These are phyloP conservation scores for Porcisia hertigi DNA, from an alignment of 208 protist species.

Conservation along the genomic window DNA sequence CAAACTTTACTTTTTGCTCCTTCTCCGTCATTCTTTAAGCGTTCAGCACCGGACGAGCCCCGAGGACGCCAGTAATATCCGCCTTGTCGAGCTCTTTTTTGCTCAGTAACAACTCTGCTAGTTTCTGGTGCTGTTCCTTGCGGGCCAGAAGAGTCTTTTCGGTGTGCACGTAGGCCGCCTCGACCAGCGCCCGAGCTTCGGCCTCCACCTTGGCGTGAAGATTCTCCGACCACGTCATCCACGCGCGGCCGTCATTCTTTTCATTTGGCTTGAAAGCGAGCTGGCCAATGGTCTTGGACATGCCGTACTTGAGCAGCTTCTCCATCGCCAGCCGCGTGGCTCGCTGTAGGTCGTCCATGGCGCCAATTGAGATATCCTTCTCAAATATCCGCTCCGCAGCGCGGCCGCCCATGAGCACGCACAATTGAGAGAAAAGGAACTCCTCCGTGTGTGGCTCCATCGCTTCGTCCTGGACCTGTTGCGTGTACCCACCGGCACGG, in stretches of 20 bases:
- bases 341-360: conserved; percentile 92
- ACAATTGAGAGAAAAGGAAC: conserved; percentile 89
- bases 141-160: conserved; percentile 70
- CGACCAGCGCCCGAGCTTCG: conserved; percentile 76
- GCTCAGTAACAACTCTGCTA: conserved; percentile 76
- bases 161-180: conserved; percentile 67
- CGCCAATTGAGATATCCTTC: conserved; percentile 88
- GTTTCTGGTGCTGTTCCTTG: conserved; percentile 68
- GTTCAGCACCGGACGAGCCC: conserved; percentile 43
- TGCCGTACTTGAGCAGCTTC: conserved; percentile 88
- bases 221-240: conserved; percentile 90
- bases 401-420: conserved; percentile 91
- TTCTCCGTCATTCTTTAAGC: background rate
- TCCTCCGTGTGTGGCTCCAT: conserved; percentile 87
- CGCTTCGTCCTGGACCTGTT: conserved; percentile 91
- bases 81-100: conserved; percentile 86
- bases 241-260: conserved; percentile 86
- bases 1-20: no score
- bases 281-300: conserved; percentile 85
- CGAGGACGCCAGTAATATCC: conserved; percentile 83
- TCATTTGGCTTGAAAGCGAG: conserved; percentile 91
- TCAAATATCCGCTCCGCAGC: conserved; percentile 87
- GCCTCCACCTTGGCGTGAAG: conserved; percentile 87
- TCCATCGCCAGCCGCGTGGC: conserved; percentile 88
- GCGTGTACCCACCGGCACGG: conserved; percentile 90